phyloP scores from a whole-genome alignment of 345 rosid genomes.

The Cardamine chenopodiifolia region DNA sequence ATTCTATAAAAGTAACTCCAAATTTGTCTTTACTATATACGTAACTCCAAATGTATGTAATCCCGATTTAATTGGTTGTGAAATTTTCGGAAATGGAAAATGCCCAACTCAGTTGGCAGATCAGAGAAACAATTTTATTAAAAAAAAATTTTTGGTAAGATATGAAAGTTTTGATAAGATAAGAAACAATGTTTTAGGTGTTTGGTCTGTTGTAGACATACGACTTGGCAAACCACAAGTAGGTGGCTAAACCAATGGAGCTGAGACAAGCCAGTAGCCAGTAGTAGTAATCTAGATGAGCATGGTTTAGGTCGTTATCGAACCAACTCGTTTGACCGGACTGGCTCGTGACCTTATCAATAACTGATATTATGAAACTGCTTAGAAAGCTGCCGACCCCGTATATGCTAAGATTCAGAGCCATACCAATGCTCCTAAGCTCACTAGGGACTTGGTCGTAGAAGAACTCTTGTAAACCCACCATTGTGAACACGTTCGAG shows the following conservation, averaged over 20 bases:
- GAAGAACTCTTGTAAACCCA: constrained; percentile 65
- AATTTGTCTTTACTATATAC: no score
- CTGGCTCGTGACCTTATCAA: constrained; percentile 46
- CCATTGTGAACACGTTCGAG: constrained; percentile 48
- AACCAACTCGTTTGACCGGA: constrained; percentile 53
- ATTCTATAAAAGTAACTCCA: no score
- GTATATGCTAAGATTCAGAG: constrained; percentile 53
- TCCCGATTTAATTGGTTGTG: no score
- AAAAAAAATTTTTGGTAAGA: no score
- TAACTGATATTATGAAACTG: constrained; percentile 49
- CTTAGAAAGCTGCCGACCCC: constrained; percentile 58
- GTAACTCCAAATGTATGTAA: no score
- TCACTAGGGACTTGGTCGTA: constrained; percentile 59
- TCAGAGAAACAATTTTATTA: no score
- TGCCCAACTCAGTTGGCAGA: no score
- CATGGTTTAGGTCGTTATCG: constrained; percentile 48
- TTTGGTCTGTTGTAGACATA: constrained; percentile 40
- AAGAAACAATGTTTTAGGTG: neutral
- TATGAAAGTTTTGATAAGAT: no score
- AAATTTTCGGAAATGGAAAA: no score
- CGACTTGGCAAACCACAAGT: constrained; percentile 48
- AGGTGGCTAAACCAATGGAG: constrained; percentile 33
- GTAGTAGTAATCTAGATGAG: constrained; percentile 61
- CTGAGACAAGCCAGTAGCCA: constrained; percentile 52
- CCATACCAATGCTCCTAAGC: constrained; percentile 57